These are phyloP conservation scores for Chaetomiaceae sp. DNA, from an alignment of 2,329 filamentous ascomycete species.

Conservation along the genomic window DNA sequence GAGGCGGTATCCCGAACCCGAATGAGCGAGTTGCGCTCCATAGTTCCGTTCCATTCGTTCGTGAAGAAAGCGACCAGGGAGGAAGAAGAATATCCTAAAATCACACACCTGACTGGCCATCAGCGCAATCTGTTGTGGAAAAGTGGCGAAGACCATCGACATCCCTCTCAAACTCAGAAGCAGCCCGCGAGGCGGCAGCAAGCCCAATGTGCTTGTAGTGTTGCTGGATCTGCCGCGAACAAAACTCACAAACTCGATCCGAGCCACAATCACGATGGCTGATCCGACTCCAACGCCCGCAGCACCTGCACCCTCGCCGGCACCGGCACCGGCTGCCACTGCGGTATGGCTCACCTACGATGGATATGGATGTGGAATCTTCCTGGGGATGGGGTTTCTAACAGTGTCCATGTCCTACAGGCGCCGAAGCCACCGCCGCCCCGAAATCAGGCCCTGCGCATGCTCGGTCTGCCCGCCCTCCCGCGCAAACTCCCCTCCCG, in stretches of 20 bases:
- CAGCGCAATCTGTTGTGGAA: not conserved
- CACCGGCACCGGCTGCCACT: constrained; percentile 10
- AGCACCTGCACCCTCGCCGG: constrained; percentile 1
- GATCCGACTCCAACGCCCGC: constrained; percentile 21
- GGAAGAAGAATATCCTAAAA: too few relatives aligned
- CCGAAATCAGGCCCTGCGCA: constrained; percentile 67
- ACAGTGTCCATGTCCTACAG: constrained; percentile 14
- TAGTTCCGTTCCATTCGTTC: too few relatives aligned
- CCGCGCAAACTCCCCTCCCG: constrained; percentile 83
- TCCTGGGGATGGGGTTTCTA: too few relatives aligned
- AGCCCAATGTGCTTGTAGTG: constrained; percentile 21
- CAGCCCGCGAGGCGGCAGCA: constrained; percentile 7
- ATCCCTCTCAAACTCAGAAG: constrained; percentile 9
- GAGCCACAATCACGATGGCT: constrained; percentile 19
- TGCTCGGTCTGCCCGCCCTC: constrained; percentile 81
- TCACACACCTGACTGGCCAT: too few relatives aligned
- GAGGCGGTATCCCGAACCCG: too few relatives aligned
- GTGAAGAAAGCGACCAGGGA: too few relatives aligned
- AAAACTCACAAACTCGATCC: constrained; percentile 6
- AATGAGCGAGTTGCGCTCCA: too few relatives aligned
- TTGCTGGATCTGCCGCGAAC: constrained; percentile 11
- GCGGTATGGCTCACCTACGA: constrained; percentile 16
- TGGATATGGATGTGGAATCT: too few relatives aligned
- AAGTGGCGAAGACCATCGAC: constrained; percentile 10
- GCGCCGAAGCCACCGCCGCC: constrained; percentile 22